These are phyloP conservation scores for Extremus antarcticus DNA, from an alignment of 495 filamentous ascomycete genomes.

Conservation along the genomic window DNA sequence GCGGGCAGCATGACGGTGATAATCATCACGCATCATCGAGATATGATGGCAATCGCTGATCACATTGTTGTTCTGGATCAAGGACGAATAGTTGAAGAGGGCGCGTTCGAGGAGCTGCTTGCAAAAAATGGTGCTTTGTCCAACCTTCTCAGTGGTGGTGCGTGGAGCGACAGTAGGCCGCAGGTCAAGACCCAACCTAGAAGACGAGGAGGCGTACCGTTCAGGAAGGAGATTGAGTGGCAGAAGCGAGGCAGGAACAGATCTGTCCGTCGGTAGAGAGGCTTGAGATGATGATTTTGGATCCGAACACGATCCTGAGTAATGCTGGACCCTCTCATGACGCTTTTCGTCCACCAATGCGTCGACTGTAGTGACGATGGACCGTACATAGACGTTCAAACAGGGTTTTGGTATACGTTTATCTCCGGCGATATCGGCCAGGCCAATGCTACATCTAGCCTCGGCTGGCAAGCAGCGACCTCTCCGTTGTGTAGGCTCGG, in stretches of 20 bases:
- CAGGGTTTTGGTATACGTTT: background rate
- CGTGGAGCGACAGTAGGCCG: conserved; percentile 4
- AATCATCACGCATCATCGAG: conserved; percentile 64
- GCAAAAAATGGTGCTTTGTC: conserved; percentile 31
- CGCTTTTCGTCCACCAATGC: too few species aligned
- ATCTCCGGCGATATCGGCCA: background rate
- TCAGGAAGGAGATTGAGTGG: background rate
- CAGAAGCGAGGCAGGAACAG: background rate
- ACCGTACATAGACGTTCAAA: too few species aligned
- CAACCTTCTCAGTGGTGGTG: conserved; percentile 28
- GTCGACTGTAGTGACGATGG: too few species aligned
- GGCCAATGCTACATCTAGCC: background rate
- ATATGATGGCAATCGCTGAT: conserved; percentile 76
- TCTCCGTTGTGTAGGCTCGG: background rate
- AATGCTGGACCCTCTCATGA: too few species aligned
- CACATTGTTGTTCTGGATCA: conserved; percentile 58
- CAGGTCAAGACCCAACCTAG: background rate
- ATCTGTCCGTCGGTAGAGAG: background rate
- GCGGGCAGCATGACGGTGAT: conserved; percentile 42
- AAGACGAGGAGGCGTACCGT: background rate
- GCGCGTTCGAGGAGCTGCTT: conserved; percentile 46
- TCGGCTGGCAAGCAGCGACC: too few species aligned
- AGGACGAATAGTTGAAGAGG: conserved; percentile 56
- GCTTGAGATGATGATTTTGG: too few species aligned
- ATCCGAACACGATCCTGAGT: too few species aligned